Evolutionary conservation across 441 rosid genomes (phyloP), one percentile per base, ranked within the genome.

Genomic region (Adansonia rubrostipa): DNA sequence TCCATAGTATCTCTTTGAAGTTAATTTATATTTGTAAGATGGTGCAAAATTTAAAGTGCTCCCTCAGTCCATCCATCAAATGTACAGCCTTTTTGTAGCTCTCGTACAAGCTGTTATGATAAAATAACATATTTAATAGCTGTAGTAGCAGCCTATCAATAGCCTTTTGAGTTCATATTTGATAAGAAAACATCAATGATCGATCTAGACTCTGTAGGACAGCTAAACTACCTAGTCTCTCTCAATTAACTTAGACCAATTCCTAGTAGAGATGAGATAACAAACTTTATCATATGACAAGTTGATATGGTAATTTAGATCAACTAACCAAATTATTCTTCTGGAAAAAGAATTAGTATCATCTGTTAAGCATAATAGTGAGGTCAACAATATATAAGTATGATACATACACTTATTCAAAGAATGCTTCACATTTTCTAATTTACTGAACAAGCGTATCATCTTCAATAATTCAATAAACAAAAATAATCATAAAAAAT

Each of bases 61-160:
- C 97, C 98, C 81, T 95, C 98, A 0, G 87, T 82, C 99, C 99
- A 95, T 84, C 98, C 99, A 80, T 90, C 95, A 77, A 95, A 93
- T 11, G 88, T 80, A 1, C 77, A 81, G 70, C 96, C 95, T 88
- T 90, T 92, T 75, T 84, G 86, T 80, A 90, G 80, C 86, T 95
- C 95, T 62, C 72, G 81, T 63, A 85, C 81, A 80, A 93, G 98
- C 99, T 95, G 85, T 74, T 83, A 86, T 56, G 14, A 79, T 17
- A 73, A 81, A 6, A 44, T 15, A 69, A 75, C 62, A 53, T 67
- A 71, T 33, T 82, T 47, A 19, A 19, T 68, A 68, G 9, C 70
- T 36, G 36, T 0, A 20, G n/a, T 20, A 48, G 17, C 22, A 66
- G 6, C 68, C 71, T 36, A 72, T 73, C 19, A 15, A 80, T 45